Evolutionary conservation across 352 stramenopile species (phyloP).

Genomic region (Hyaloperonospora arabidopsidis): DNA sequence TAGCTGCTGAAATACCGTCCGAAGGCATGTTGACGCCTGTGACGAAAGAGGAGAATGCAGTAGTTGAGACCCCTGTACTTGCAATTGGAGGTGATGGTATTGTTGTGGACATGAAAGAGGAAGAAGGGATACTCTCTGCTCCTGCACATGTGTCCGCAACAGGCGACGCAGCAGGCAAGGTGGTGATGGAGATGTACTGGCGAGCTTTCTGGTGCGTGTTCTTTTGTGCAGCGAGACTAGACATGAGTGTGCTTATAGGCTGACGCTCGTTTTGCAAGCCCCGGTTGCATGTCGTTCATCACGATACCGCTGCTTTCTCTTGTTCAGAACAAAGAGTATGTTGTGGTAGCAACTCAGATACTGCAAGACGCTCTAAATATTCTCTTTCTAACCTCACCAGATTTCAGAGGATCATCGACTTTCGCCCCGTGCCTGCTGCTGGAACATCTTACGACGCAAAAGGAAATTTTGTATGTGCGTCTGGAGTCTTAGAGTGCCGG

Average conservation of each 20-base stretch:
- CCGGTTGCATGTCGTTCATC: slow-evolving; percentile 70
- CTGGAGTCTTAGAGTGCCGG: slow-evolving; percentile 61
- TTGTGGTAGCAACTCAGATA: neutral
- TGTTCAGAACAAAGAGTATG: slow-evolving; percentile 50
- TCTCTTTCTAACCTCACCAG: slow-evolving; percentile 17
- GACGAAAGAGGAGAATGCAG: slow-evolving; percentile 4
- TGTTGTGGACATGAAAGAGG: slow-evolving; percentile 33
- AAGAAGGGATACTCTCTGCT: slow-evolving; percentile 10
- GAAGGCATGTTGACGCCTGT: slow-evolving; percentile 3
- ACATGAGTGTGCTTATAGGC: neutral
- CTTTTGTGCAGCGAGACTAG: neutral
- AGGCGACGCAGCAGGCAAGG: slow-evolving; percentile 27
- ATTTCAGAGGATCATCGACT: slow-evolving; percentile 71
- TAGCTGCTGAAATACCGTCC: slow-evolving; percentile 13
- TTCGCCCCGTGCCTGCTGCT: slow-evolving; percentile 55
- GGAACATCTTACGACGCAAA: slow-evolving; percentile 47
- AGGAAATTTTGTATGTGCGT: slow-evolving; percentile 61
- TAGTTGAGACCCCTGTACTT: slow-evolving; percentile 11
- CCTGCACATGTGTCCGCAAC: slow-evolving; percentile 8
- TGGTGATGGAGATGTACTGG: slow-evolving; percentile 70
- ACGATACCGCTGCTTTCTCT: slow-evolving; percentile 53
- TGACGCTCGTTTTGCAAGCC: slow-evolving; percentile 24
- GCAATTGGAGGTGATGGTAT: slow-evolving; percentile 24
- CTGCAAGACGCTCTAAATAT: slow-evolving; percentile 7
- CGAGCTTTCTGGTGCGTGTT: slow-evolving; percentile 67